Evolutionary conservation across 306 rosid species (phyloP).

Genomic region (Crotalaria pallida): DNA sequence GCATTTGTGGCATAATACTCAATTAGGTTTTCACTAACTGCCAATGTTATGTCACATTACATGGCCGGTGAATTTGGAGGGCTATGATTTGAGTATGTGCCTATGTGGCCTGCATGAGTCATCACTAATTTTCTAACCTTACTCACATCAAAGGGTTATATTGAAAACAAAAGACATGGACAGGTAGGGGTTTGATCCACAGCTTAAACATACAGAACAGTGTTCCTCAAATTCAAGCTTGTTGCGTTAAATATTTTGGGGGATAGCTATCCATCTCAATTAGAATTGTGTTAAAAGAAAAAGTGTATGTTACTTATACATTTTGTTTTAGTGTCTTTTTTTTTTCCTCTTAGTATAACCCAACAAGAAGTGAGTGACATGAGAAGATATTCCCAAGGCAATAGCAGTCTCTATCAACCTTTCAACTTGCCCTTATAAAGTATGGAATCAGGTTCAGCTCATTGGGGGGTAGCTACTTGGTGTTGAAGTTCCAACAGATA

Average conservation of each 20-base stretch:
- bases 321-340: no score
- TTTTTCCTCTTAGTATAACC: no score
- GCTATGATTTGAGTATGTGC: neutral
- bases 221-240: no score
- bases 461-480: neutral
- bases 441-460: neutral
- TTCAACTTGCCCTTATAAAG: slow-evolving; percentile 1
- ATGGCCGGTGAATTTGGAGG: slow-evolving; percentile 12
- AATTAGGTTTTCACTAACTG: neutral
- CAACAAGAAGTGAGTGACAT: neutral
- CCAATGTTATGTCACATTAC: neutral
- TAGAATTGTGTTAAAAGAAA: no score
- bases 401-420: neutral
- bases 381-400: neutral
- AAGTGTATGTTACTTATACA: no score
- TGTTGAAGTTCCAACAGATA: neutral
- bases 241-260: no score
- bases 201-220: no score
- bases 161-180: no score
- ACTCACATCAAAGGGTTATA: no score
- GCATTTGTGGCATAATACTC: slow-evolving; percentile 2
- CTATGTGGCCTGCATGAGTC: neutral
- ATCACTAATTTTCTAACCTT: neutral
- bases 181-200: no score
- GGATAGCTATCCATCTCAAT: no score